Evolutionary conservation across 2,329 filamentous ascomycete species (phyloP), one percentile per base, ranked within the genome.

Genomic region (Calonectria montana): DNA sequence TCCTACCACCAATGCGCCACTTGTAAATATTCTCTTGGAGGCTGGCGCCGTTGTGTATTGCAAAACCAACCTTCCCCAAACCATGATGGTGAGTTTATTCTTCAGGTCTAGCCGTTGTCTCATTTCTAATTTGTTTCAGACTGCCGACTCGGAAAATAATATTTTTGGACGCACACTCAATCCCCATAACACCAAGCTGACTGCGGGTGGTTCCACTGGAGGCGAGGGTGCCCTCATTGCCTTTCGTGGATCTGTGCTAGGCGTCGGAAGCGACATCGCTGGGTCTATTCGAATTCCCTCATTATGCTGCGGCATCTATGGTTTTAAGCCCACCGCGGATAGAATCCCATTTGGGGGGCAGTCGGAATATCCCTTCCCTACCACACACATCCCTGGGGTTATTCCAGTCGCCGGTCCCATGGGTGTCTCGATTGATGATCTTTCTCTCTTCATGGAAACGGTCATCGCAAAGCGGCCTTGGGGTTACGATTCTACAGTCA

Each of bases 31-130:
- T 4, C 65, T 81, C 1, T 63, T 80, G 1, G 75, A 77, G 4
- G 74, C 75, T 0, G 80, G 80, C 13, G 80, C 78, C 4, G 78
- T 81, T 13, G n/a, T 81, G 0, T 81, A 81, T 39, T 77, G 73
- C 77, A 81, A 90, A 81, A 89, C 88, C 5, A 89, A 87, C 71
- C 81, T 89, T 8, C 87, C 88, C 0, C 91, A 90, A 16, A 89
- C 89, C 81, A 91, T 93, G 90, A 91, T 92, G 71, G 88, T 90
- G 45, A 12, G 63, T 5, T 12, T 1, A 23, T 9, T 3, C 8
- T 9, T 4, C 1, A 8, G 2, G 0, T 15, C 0, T 2, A 1
- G 18, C 1, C 2, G 0, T 1, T 0, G 0, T 5, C 2, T 5
- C 25, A 6, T 4, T 9, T 25, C 67, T 77, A 3, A 77, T 23